Evolutionary conservation across 164 flowering plant species (phyloP).

Genomic region (Dillenia turbinata): DNA sequence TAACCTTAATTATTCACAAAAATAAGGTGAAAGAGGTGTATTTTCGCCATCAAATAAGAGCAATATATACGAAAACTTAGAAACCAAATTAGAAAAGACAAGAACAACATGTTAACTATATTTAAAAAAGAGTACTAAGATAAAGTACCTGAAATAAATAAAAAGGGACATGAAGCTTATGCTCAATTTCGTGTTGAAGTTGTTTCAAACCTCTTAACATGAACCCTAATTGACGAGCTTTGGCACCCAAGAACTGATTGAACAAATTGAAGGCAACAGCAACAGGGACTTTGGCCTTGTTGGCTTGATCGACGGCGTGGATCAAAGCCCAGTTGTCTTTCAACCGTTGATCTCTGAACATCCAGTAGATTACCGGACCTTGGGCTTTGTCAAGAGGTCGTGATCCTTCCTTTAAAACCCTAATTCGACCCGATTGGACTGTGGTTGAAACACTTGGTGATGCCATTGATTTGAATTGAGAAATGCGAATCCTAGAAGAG

Average conservation of each 20-base stretch:
- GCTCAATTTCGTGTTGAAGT: constrained; percentile 35
- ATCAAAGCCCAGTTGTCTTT: constrained; percentile 94
- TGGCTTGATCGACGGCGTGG: constrained; percentile 85
- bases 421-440: constrained; percentile 59
- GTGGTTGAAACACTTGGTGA: constrained; percentile 11
- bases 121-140: no score
- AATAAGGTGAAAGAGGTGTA: no score
- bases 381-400: constrained; percentile 9
- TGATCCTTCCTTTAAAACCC: constrained; percentile 54
- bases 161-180: constrained; percentile 60
- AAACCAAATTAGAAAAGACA: not conserved
- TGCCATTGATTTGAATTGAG: constrained; percentile 20
- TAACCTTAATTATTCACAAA: no score
- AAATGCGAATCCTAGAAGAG: not conserved
- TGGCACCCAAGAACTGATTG: constrained; percentile 77
- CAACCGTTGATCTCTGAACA: constrained; percentile 93
- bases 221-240: constrained; percentile 84
- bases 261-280: constrained; percentile 87
- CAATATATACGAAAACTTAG: not conserved
- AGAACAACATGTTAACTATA: not conserved
- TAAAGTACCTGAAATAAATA: constrained; percentile 63
- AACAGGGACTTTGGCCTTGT: constrained; percentile 56
- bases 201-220: constrained; percentile 78
- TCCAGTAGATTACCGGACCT: constrained; percentile 97
- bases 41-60: not conserved